Base-by-base conservation (phyloP, 2,329 filamentous ascomycete species). In the Trichophyton verrucosum region DNA sequence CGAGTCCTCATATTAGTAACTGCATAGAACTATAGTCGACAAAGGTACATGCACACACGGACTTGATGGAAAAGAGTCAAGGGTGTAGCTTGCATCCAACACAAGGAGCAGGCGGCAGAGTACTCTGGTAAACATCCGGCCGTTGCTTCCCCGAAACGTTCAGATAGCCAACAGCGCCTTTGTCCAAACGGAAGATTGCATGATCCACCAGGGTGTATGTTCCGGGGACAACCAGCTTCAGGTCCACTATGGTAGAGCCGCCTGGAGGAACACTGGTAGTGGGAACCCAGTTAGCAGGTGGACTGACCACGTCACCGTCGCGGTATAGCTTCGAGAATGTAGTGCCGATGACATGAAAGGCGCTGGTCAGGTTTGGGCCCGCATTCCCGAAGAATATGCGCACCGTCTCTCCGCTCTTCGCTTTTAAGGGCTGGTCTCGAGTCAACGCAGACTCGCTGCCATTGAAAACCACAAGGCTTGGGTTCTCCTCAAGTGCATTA, bases 361-460 rank as follows among this genome's bases (percentile, higher is more conserved):
- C 67, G 61, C 71, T 73, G 4, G 67, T 72, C 2, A 72, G 64
- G 46, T 73, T 73, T 1, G 71, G 71, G 0, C 71, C 71, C 0
- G 69, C 70, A 58, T 73, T 73, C 2, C 71, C 71, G 51, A 73
- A 73, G 64, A 71, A 73, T 40, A 73, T 66, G n/a, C 71, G 70
- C 1, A 72, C 65, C 3, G 65, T 67, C 60, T 73, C 70, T 15
- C 68, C 68, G 1, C 65, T 62, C 2, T 61, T 64, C 2, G 68
- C 68, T 59, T 71, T 72, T 20, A 73, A 67, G 1, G 71, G 71
- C 3, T 62, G 63, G 38, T 71, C 67, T 9, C 66, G 44, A n/a
- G 70, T 72, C 24, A 71, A 56, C 2, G 71, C 69, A 0, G 67
- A 67, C 60, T 73, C 71, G 56, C 65, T 66, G 7, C 71, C 71